These are phyloP conservation scores for Funneliformis mosseae DNA, from an alignment of 192 early-diverging fungal species.

Conservation along the genomic window DNA sequence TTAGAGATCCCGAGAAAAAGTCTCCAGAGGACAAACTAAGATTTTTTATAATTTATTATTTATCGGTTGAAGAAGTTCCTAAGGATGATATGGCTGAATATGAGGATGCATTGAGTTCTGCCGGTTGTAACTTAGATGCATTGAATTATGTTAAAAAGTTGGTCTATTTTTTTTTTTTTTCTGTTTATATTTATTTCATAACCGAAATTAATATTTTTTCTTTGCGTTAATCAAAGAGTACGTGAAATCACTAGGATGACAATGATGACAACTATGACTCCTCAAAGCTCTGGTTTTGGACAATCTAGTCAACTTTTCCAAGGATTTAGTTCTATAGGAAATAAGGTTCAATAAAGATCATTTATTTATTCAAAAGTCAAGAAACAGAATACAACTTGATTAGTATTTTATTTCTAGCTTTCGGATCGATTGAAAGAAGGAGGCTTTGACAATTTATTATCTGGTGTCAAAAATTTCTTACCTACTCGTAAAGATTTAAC, in stretches of 20 bases:
- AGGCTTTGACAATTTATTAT: slow-evolving; percentile 72
- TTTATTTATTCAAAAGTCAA: not conserved
- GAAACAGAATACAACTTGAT: not conserved
- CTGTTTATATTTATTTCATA: not conserved
- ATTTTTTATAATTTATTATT: slow-evolving; percentile 85
- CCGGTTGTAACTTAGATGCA: slow-evolving; percentile 74
- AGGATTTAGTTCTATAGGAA: slow-evolving; percentile 73
- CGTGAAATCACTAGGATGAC: slow-evolving; percentile 66
- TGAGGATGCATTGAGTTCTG: slow-evolving; percentile 73
- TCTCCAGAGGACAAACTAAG: slow-evolving; percentile 87
- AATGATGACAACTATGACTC: slow-evolving; percentile 48
- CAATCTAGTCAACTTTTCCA: slow-evolving; percentile 54
- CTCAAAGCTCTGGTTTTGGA: slow-evolving; percentile 49
- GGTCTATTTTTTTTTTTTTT: slow-evolving; percentile 28
- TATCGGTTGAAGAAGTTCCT: slow-evolving; percentile 71
- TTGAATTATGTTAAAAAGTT: slow-evolving; percentile 86
- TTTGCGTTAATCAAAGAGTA: slow-evolving; percentile 41
- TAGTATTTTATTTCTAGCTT: not conserved
- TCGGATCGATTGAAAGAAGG: slow-evolving; percentile 69
- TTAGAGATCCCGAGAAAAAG: slow-evolving; percentile 83
- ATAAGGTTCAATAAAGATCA: slow-evolving; percentile 54
- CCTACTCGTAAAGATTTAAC: slow-evolving; percentile 89
- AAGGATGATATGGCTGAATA: slow-evolving; percentile 85
- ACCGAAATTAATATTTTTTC: not conserved
- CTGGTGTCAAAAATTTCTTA: slow-evolving; percentile 94